Base-by-base conservation (phyloP, 1,284 basidiomycete species). In the Takashimella koratensis region DNA sequence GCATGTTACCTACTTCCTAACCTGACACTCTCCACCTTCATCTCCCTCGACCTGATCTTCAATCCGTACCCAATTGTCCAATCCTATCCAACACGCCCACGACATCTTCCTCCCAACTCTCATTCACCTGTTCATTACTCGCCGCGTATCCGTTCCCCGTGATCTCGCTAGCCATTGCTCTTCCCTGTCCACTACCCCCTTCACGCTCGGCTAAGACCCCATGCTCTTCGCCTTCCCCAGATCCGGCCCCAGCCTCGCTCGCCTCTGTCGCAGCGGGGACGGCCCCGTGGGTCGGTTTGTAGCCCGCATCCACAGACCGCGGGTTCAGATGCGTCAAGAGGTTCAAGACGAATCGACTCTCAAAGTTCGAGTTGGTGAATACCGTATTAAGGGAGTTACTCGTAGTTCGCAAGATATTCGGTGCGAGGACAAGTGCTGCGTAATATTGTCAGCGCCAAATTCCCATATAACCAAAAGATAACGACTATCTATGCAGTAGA, bases 331-430 rank as follows among this genome's bases (percentile, higher is more conserved):
- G 83, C 26, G 88, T 76, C 13, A 94, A 76, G 22, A 94, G 79
- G 65, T 91, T 86, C 65, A 88, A 84, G 2, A 93, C 86, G 66
- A 94, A 93, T 54, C 85, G 83, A 68, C 91, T 87, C 70, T 94
- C 90, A 67, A 87, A 91, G 66, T 87, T 88, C 22, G 90, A 82
- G 75, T 94, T 95, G 24, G 87, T 90, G 67, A 90, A 93, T 22
- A 91, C 90, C 8, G 92, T 79, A 5, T 86, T 81, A 80, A 92
- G 87, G 20, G 84, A 86, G 47, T 90, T 85, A 27, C 87, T 89
- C 59, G 81, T 85, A 64, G 89, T 92, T 53, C 91, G 78, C 45
- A 95, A 73, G 45, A 94, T 75, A 74, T 93, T 93, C 10, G 91
- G 91, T 2, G 91, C 88, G 83, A 93, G 88, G 23, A 94, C 87